These are phyloP conservation scores for Serendipita vermifera DNA, from an alignment of 768 basidiomycete species.

Conservation along the genomic window DNA sequence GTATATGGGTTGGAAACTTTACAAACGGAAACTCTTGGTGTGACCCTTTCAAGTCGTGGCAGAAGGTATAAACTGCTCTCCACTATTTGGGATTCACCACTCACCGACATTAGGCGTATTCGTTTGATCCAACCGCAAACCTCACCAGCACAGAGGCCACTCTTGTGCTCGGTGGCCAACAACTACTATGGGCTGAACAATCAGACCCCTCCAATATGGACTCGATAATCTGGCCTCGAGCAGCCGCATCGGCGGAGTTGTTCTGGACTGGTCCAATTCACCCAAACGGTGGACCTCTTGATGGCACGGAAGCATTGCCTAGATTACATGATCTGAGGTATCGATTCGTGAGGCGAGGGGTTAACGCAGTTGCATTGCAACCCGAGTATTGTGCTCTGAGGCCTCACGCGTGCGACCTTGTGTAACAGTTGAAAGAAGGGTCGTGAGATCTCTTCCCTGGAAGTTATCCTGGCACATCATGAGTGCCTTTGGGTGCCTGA, in stretches of 20 bases:
- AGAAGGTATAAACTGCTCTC: slow-evolving; percentile 32
- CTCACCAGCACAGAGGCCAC: slow-evolving; percentile 34
- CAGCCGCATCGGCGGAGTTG: slow-evolving; percentile 57
- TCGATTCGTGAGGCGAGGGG: slow-evolving; percentile 48
- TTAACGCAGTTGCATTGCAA: slow-evolving; percentile 48
- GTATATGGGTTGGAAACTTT: slow-evolving; percentile 51
- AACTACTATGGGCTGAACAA: slow-evolving; percentile 65
- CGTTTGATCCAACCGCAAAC: slow-evolving; percentile 57
- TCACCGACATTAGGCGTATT: slow-evolving; percentile 33
- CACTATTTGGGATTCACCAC: slow-evolving; percentile 16
- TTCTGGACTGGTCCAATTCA: slow-evolving; percentile 50
- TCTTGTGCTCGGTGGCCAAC: slow-evolving; percentile 61
- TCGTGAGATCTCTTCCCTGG: too few species aligned
- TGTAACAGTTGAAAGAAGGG: too few species aligned
- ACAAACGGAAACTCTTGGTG: slow-evolving; percentile 37
- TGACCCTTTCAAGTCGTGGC: slow-evolving; percentile 72
- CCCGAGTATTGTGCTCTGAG: slow-evolving; percentile 61
- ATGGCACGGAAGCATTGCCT: slow-evolving; percentile 39
- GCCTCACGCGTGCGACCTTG: slow-evolving; percentile 44
- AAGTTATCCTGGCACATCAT: too few species aligned
- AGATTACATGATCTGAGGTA: slow-evolving; percentile 52
- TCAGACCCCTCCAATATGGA: slow-evolving; percentile 57
- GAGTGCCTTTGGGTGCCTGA: too few species aligned
- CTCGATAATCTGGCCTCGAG: slow-evolving; percentile 56
- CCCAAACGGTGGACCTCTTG: slow-evolving; percentile 26